Evolutionary conservation across 352 stramenopile species (phyloP).

Genomic region (Plasmopara muralis): DNA sequence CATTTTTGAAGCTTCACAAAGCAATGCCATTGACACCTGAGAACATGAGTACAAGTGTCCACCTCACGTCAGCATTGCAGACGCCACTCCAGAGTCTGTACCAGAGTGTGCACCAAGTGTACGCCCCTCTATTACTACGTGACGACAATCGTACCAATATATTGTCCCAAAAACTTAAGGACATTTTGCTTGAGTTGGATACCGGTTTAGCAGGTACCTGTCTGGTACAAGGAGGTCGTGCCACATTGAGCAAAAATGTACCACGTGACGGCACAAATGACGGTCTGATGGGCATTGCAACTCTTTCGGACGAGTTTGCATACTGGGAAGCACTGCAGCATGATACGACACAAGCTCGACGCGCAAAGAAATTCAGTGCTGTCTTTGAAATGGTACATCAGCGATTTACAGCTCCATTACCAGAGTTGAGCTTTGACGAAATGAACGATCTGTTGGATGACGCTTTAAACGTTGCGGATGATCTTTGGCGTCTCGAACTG

Average conservation of each 20-base stretch:
- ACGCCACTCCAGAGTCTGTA: slow-evolving; percentile 77
- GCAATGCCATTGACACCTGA: slow-evolving; percentile 42
- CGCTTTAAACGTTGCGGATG: slow-evolving; percentile 78
- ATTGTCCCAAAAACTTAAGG: slow-evolving; percentile 77
- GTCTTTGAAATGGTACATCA: slow-evolving; percentile 82
- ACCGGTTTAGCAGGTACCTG: slow-evolving; percentile 42
- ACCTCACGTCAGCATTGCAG: slow-evolving; percentile 60
- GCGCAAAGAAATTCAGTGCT: slow-evolving; percentile 69
- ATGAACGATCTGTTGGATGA: slow-evolving; percentile 86
- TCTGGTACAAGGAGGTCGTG: slow-evolving; percentile 20
- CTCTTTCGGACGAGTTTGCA: slow-evolving; percentile 78
- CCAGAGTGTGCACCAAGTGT: slow-evolving; percentile 75
- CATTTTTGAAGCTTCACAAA: slow-evolving; percentile 60
- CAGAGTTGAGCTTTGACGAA: slow-evolving; percentile 58
- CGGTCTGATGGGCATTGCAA: slow-evolving; percentile 71
- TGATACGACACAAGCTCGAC: slow-evolving; percentile 48
- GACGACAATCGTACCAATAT: slow-evolving; percentile 35
- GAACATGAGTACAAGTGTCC: slow-evolving; percentile 67
- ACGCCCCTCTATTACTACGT: slow-evolving; percentile 63
- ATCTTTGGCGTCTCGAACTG: slow-evolving; percentile 83
- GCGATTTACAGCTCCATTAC: slow-evolving; percentile 50
- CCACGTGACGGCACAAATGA: slow-evolving; percentile 23
- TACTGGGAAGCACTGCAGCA: slow-evolving; percentile 69
- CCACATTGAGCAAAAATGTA: slow-evolving; percentile 13
- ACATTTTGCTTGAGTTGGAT: slow-evolving; percentile 73